phyloP scores from a whole-genome alignment of 163 green algal species.

The Scenedesmus sp. region DNA sequence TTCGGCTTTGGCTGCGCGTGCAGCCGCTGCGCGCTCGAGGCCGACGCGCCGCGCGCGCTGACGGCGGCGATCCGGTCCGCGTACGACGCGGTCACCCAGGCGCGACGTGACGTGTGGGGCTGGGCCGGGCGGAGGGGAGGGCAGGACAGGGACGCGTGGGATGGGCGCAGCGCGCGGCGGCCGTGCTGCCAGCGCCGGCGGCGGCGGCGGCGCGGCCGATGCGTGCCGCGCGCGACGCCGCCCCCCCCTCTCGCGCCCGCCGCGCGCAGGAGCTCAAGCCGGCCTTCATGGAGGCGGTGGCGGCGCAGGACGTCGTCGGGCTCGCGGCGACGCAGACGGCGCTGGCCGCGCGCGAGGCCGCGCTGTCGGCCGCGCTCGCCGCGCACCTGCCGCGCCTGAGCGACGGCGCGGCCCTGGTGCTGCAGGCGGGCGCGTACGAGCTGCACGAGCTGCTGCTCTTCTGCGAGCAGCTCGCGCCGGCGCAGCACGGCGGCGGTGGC shows the following conservation, averaged over 20 bases:
- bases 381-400: neutral
- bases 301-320: neutral
- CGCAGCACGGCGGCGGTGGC: neutral
- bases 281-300: slow-evolving; percentile 24
- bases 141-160: too few relatives aligned
- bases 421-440: slow-evolving; percentile 47
- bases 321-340: neutral
- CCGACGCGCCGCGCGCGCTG: slow-evolving; percentile 24
- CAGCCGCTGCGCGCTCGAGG: slow-evolving; percentile 44
- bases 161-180: neutral
- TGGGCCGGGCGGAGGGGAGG: too few relatives aligned
- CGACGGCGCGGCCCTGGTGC: neutral
- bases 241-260: too few relatives aligned
- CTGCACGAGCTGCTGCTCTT: slow-evolving; percentile 44
- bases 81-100: neutral
- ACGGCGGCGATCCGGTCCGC: neutral
- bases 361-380: slow-evolving; percentile 3
- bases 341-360: slow-evolving; percentile 8
- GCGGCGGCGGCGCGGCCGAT: too few relatives aligned
- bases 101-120: too few relatives aligned
- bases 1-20: slow-evolving; percentile 55
- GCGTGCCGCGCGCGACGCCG: too few relatives aligned
- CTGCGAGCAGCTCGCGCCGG: slow-evolving; percentile 39
- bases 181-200: neutral
- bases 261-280: slow-evolving; percentile 26